phyloP scores from a whole-genome alignment of 805 yeast genomes.

The Yarrowia sp. region DNA sequence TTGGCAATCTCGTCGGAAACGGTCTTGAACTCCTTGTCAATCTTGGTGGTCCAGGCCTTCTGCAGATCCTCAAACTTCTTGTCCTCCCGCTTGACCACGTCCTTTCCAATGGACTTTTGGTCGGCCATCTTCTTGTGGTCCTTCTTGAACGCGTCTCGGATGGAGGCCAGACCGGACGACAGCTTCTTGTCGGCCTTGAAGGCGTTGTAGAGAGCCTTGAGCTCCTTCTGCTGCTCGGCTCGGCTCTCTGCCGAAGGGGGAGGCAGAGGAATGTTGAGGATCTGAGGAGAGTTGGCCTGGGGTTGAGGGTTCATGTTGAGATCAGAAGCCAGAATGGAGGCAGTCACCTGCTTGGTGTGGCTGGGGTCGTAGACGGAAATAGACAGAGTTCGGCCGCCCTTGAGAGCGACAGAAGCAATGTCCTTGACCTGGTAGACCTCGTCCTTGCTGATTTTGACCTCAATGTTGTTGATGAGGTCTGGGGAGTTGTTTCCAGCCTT shows the following conservation, averaged over 20 bases:
- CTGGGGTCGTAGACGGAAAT: slow-evolving; percentile 88
- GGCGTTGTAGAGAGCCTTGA: slow-evolving; percentile 43
- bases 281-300: slow-evolving; percentile 68
- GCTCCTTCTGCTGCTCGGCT: slow-evolving; percentile 50
- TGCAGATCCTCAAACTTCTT: slow-evolving; percentile 23
- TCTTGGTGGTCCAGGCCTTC: slow-evolving; percentile 21
- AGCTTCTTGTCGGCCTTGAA: slow-evolving; percentile 25
- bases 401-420: slow-evolving; percentile 67
- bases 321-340: slow-evolving; percentile 64
- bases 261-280: slow-evolving; percentile 70
- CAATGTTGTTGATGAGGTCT: slow-evolving; percentile 40
- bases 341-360: slow-evolving; percentile 62
- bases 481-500: slow-evolving; percentile 71
- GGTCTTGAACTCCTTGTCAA: slow-evolving; percentile 20
- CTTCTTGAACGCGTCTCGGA: slow-evolving; percentile 23
- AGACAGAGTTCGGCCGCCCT: slow-evolving; percentile 61
- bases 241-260: slow-evolving; percentile 68
- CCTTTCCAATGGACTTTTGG: slow-evolving; percentile 20
- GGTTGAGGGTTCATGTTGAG: slow-evolving; percentile 77
- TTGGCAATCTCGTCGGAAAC: slow-evolving; percentile 18
- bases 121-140: slow-evolving; percentile 24
- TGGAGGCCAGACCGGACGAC: not conserved
- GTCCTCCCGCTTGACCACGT: slow-evolving; percentile 21
- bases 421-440: slow-evolving; percentile 26
- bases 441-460: slow-evolving; percentile 39